Base-by-base conservation (phyloP, 352 stramenopile genomes). In the Phytophthora boehmeriae region DNA sequence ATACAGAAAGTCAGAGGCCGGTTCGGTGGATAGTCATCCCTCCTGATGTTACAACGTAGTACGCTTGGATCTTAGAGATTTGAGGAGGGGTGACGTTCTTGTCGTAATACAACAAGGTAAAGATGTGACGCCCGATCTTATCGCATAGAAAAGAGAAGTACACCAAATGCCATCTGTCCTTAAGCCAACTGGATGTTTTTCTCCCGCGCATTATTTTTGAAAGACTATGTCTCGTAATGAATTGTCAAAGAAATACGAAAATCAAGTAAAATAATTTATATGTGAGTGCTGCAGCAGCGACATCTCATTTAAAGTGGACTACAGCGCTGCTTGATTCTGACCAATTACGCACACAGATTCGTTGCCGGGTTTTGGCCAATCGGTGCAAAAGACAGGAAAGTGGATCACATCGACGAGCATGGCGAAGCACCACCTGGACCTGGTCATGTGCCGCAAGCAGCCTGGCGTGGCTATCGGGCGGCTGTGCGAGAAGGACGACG, bases 381-480 rank as follows among this genome's bases (percentile, higher is more conserved):
- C 38, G n/a, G 20, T 44, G n/a, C 25, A 30, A 6, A 30, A 30
- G 25, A 6, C 25, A 30, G 22, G 11, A 20, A 17, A 39, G 9
- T 9, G 34, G 34, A 39, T 20, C 9, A 9, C n/a, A 5, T 22
- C 44, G 57, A 36, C 8, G 9, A 71, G 32, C 6, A 99, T 99
- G 97, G 98, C 98, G 47, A 99, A 99, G 83, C 98, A 99, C 84
- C 98, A 99, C 85, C 97, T 97, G 25, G 98, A 99, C 80, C 86
- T 99, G 43, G 94, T 99, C 53, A 99, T 99, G 96, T 99, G 98
- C 86, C 92, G 98, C 62, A 99, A 99, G 90, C 97, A 99, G 75
- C 97, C 98, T 34, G 98, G 98, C 62, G 96, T 99, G 66, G 94
- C 93, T 8, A 98, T 98, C 75, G 95, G 93, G 27, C 89, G 97